Conservation (phyloP, 2,329 filamentous ascomycete species). For the Ilyonectria mors-panacis region DNA sequence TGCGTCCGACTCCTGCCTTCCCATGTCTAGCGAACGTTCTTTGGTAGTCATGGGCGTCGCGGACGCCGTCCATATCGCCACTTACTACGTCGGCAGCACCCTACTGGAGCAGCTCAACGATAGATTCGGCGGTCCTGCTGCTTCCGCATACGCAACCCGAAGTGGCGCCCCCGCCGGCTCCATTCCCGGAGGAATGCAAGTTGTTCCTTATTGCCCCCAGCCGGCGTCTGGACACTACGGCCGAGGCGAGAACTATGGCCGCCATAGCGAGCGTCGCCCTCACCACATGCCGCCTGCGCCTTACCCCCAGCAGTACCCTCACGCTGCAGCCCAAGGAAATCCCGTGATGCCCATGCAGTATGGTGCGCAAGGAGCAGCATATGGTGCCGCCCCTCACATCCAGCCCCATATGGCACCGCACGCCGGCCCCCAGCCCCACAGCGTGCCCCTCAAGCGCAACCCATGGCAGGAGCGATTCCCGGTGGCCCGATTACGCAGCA, state of each 20-base stretch:
- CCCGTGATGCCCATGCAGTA: conserved; percentile 84
- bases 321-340: conserved; percentile 71
- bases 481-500: conserved; percentile 88
- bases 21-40: conserved; percentile 96
- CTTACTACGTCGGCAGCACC: conserved; percentile 99
- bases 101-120: conserved; percentile 97
- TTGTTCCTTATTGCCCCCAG: conserved; percentile 97
- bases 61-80: conserved; percentile 98
- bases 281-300: conserved; percentile 83
- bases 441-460: conserved; percentile 80
- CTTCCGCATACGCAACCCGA: conserved; percentile 97
- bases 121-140: conserved; percentile 93
- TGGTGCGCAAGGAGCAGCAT: conserved; percentile 80
- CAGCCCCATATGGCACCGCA: conserved; percentile 80
- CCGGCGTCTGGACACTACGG: conserved; percentile 94
- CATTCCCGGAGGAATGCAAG: conserved; percentile 97
- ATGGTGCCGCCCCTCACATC: conserved; percentile 82
- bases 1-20: conserved; percentile 94
- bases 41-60: conserved; percentile 97
- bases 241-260: conserved; percentile 85
- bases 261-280: conserved; percentile 80
- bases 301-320: conserved; percentile 80
- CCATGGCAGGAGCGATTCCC: conserved; percentile 76
- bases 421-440: conserved; percentile 67
- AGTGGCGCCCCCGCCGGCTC: conserved; percentile 94